A percentile compares a stretch with the other conserved stretches of the same genome.
phyloP scores from a whole-genome alignment of 495 filamentous ascomycete species.

The Hypoxylon subgilvum region DNA sequence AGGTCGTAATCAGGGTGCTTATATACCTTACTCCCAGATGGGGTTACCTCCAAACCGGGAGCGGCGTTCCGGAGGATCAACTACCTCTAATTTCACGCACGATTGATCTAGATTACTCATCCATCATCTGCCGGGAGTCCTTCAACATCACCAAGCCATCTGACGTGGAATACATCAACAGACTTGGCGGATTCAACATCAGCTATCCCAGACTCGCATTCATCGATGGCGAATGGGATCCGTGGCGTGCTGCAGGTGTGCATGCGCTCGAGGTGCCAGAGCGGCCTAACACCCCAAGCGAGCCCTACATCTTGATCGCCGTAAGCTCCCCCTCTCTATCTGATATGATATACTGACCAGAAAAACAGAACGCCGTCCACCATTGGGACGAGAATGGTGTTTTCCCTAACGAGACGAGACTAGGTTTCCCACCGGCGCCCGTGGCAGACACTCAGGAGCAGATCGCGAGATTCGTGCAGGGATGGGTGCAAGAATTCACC shows the following conservation, averaged over 20 bases:
- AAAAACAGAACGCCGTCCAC: slow-evolving; percentile 63
- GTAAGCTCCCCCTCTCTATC: slow-evolving; percentile 26
- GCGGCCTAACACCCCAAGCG: slow-evolving; percentile 58
- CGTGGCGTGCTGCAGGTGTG: slow-evolving; percentile 71
- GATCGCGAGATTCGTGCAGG: slow-evolving; percentile 65
- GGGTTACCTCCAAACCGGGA: slow-evolving; percentile 74
- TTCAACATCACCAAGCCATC: slow-evolving; percentile 68
- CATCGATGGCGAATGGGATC: slow-evolving; percentile 71
- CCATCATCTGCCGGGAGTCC: slow-evolving; percentile 59
- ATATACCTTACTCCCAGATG: slow-evolving; percentile 60
- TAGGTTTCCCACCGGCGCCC: slow-evolving; percentile 58
- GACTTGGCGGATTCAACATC: slow-evolving; percentile 71
- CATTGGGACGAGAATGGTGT: slow-evolving; percentile 77
- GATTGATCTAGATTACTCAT: slow-evolving; percentile 60
- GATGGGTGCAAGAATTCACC: slow-evolving; percentile 66
- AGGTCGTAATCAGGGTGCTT: too few species aligned
- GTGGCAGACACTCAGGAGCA: slow-evolving; percentile 61
- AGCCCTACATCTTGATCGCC: slow-evolving; percentile 69
- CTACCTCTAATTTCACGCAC: slow-evolving; percentile 70
- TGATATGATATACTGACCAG: background rate
- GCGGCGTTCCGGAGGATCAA: slow-evolving; percentile 61
- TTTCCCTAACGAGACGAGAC: slow-evolving; percentile 63
- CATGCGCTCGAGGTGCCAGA: slow-evolving; percentile 58
- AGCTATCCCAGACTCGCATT: slow-evolving; percentile 68
- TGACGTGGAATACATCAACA: slow-evolving; percentile 65